Evolutionary conservation across 139 green algal genomes (phyloP).

Genomic region (Micractinium sp.): DNA sequence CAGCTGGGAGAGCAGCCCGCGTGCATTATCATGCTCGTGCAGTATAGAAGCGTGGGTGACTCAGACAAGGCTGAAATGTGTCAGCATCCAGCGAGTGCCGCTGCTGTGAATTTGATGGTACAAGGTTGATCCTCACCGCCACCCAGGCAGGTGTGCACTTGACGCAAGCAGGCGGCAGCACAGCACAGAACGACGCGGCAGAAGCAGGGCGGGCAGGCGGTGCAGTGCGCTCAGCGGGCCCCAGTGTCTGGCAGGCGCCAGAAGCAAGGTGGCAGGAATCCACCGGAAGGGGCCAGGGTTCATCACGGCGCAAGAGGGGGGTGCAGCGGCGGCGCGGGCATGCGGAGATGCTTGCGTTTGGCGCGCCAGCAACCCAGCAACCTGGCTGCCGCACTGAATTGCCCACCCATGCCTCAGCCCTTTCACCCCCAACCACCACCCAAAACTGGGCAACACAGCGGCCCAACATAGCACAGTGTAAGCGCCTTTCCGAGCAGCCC

Average conservation of each 20-base stretch:
- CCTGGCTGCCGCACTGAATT: too few species aligned
- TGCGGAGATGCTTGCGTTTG: neutral
- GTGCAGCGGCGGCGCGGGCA: too few species aligned
- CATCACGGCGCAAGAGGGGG: neutral
- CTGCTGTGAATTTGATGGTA: constrained; percentile 59
- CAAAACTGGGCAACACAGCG: too few species aligned
- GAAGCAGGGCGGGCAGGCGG: neutral
- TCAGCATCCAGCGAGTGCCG: constrained; percentile 37
- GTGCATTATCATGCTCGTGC: neutral
- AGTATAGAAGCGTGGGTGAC: neutral
- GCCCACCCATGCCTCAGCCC: too few species aligned
- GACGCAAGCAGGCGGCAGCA: neutral
- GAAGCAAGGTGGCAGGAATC: neutral
- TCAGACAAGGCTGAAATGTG: constrained; percentile 52
- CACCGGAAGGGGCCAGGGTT: neutral
- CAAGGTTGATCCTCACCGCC: constrained; percentile 49
- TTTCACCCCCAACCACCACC: too few species aligned
- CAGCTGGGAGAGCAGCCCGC: neutral
- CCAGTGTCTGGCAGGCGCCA: constrained; percentile 2
- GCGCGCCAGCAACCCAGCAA: neutral
- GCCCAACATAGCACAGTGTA: neutral
- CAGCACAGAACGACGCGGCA: too few species aligned
- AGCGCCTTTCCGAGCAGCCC: too few species aligned
- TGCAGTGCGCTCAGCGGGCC: constrained; percentile 2
- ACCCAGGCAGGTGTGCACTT: neutral